Evolutionary conservation across 805 yeast genomes (phyloP), one percentile per base, ranked within the genome.

Genomic region (Schizosaccharomyces pombe): DNA sequence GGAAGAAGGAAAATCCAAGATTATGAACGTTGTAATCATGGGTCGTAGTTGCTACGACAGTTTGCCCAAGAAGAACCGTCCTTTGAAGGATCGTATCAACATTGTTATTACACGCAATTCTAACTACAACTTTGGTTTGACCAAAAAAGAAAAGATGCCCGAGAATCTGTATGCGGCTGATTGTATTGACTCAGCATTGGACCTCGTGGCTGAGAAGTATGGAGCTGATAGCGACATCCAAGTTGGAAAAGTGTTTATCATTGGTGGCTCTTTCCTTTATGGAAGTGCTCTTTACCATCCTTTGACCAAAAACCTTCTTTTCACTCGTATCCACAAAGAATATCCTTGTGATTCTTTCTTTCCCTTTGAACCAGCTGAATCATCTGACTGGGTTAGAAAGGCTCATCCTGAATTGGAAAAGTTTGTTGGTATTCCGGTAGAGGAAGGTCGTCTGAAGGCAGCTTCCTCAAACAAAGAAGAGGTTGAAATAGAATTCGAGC

Each of bases 31-130:
- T 0, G 97, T 91, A 12, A 73, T 91, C 2, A 91, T 91, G 98
- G 98, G 98, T 12, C 74, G 96, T 57, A 82, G 79, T 63, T 89
- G 97, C 1, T 91, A 96, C 94, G 91, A 86, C 32, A 83, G 94
- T 5, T 87, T 91, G 32, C 97, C 98, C 0, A 57, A 67, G 1
- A 79, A 74, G 63, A 91, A 85, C 67, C 71, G 94, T 58, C 98
- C 98, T 0, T 71, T 91, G 49, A 79, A 80, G 2, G 76, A 72
- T 52, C 73, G 98, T 56, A 56, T 77, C 29, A 91, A 91, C 64
- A 77, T 86, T 12, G 77, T 91, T 0, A 67, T 91, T 9, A 81
- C 94, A 28, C 67, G 86, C n/a, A 49, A 24, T 14, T 14, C 31
- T 8, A 30, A 49, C 39, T 49, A 32, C 39, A 32, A 49, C 39